These are phyloP conservation scores for Pyronema omphalodes DNA, from an alignment of 495 filamentous ascomycete species.

Conservation along the genomic window DNA sequence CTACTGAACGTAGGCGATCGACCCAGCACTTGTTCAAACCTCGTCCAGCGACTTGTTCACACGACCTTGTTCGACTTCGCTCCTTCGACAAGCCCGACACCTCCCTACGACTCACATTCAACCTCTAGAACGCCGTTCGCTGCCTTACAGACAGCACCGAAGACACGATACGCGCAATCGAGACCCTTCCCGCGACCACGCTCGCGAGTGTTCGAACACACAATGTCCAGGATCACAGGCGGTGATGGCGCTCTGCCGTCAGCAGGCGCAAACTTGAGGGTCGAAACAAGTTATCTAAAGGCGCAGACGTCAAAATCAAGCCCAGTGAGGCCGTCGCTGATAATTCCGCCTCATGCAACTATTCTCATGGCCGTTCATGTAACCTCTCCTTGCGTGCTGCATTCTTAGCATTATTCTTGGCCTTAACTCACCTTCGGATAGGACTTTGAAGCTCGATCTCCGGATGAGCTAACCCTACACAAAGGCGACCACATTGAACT, in stretches of 20 bases:
- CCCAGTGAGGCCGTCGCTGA: slow-evolving; percentile 6
- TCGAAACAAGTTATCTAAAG: neutral
- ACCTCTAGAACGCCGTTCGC: neutral
- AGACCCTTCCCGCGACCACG: neutral
- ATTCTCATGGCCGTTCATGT: slow-evolving; percentile 6
- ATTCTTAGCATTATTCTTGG: neutral
- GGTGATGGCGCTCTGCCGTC: neutral
- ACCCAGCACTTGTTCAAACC: neutral
- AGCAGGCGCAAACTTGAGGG: neutral
- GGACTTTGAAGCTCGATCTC: slow-evolving; percentile 75
- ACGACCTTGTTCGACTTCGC: neutral
- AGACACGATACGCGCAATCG: neutral
- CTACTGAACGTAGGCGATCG: neutral
- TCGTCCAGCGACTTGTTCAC: neutral
- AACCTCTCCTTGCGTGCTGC: neutral
- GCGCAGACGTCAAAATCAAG: neutral
- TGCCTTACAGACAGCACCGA: neutral
- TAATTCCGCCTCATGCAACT: slow-evolving; percentile 8
- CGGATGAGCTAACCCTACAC: slow-evolving; percentile 74
- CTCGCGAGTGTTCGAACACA: neutral
- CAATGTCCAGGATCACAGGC: neutral
- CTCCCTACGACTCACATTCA: neutral
- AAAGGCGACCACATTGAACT: slow-evolving; percentile 84
- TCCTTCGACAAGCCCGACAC: neutral
- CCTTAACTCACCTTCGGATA: slow-evolving; percentile 26